These are phyloP conservation scores for Populus tomentosa DNA, from an alignment of 441 rosid genomes.

Conservation along the genomic window DNA sequence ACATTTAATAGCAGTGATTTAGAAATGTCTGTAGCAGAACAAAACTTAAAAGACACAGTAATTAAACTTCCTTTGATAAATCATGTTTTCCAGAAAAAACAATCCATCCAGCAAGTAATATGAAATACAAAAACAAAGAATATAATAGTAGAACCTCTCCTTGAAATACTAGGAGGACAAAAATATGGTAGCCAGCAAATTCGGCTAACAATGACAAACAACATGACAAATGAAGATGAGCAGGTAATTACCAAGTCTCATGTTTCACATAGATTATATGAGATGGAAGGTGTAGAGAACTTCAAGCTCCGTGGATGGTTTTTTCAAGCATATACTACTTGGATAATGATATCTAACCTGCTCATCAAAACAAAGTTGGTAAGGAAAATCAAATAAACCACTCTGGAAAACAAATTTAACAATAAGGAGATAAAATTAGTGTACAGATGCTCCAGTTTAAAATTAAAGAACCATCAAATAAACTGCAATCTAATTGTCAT, in stretches of 20 bases:
- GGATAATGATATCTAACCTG: background rate
- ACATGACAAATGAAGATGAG: conserved; percentile 4
- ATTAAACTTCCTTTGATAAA: background rate
- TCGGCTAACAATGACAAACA: background rate
- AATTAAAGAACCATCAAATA: background rate
- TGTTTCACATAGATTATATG: conserved; percentile 24
- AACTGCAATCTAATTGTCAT: background rate
- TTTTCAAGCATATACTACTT: conserved; percentile 24
- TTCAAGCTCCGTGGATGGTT: conserved; percentile 21
- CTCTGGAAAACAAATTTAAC: background rate
- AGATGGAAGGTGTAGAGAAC: conserved; percentile 11
- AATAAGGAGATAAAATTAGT: background rate
- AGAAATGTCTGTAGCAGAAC: background rate
- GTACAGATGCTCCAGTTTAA: background rate
- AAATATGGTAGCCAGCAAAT: background rate
- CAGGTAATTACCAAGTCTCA: conserved; percentile 43
- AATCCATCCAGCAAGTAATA: background rate
- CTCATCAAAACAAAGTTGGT: background rate
- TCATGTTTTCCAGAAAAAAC: background rate
- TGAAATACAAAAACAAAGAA: background rate
- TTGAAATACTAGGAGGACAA: background rate
- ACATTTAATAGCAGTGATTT: background rate
- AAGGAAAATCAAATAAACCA: background rate
- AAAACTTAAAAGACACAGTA: background rate
- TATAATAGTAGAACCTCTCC: background rate